Base-by-base conservation (phyloP, 257 asterid species). In the Lycium barbarum region DNA sequence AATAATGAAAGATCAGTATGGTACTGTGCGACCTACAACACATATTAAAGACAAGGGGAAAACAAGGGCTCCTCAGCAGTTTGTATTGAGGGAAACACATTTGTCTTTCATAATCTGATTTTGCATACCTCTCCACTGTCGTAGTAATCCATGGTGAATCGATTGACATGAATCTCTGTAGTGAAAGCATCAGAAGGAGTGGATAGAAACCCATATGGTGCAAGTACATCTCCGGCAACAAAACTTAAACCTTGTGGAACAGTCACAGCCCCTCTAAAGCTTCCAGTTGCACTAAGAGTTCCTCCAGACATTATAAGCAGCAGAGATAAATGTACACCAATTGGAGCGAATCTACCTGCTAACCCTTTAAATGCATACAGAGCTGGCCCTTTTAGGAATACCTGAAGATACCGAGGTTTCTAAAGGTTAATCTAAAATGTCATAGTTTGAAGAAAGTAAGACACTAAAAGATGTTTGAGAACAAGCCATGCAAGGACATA, bases 201-300 rank as follows among this genome's bases (percentile, higher is more conserved):
- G 15, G 98, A 94, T 53, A 95, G 86, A 86, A 93, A 95, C 58
- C 97, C 98, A 67, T 47, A 83, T 3, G 99, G 98, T 58, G 87
- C 93, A 51, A 93, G 88, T 51, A 93, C 94, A 36, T 96, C 99
- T 17, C 98, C 99, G 6, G 91, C 88, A 26, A 94, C 93, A 84
- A 97, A 95, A 88, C 93, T 93, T 84, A 97, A 86, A 85, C 99
- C 98, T 68, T 97, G 99, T n/a, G 98, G 99, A 74, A 97, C 98
- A 36, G 93, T 92, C 20, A 97, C 95, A 0, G 98, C 87, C 51
- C 98, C 99, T 88, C 93, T 85, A 79, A 92, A 97, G 88, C 98
- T 95, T 79, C 98, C 98, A 49, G 87, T 79, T 45, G 98, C 98
- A 86, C 95, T 94, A 47, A 96, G 92, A 86, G 97, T 96, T 89